phyloP scores from a whole-genome alignment of 129 eudicot species.

The Saussurea involucrata region DNA sequence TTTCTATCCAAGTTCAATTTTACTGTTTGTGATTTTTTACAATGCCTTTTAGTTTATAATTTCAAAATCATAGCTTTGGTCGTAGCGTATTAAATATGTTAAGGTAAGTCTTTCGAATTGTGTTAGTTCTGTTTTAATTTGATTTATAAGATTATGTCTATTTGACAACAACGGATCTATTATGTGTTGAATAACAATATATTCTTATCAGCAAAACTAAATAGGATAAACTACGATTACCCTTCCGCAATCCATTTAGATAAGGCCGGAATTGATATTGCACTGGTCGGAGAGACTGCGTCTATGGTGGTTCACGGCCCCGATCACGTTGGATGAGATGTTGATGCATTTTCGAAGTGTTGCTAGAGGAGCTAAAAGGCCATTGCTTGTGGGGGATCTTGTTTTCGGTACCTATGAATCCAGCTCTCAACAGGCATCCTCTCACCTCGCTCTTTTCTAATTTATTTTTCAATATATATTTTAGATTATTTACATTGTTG shows the following conservation, averaged over 20 bases:
- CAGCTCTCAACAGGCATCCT: slow-evolving; percentile 61
- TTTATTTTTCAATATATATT: too few species aligned
- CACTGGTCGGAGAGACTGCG: slow-evolving; percentile 93
- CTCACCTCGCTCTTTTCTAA: background rate
- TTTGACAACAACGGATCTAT: background rate
- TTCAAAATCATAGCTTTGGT: too few species aligned
- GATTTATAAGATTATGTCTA: too few species aligned
- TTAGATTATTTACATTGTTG: too few species aligned
- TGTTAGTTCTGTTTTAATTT: too few species aligned
- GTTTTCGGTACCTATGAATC: slow-evolving; percentile 95
- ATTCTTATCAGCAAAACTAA: background rate
- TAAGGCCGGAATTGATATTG: slow-evolving; percentile 80
- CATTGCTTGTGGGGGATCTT: slow-evolving; percentile 88
- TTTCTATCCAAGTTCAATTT: too few species aligned
- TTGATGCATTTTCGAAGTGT: slow-evolving; percentile 83
- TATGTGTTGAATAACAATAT: background rate
- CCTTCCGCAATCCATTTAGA: slow-evolving; percentile 95
- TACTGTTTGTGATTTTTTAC: too few species aligned
- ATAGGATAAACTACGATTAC: slow-evolving; percentile 67
- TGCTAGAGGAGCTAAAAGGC: slow-evolving; percentile 83
- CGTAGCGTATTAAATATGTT: slow-evolving; percentile 5
- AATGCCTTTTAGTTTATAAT: too few species aligned
- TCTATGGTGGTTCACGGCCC: slow-evolving; percentile 97
- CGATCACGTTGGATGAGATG: slow-evolving; percentile 90
- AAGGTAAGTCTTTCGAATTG: background rate